Conservation (phyloP, 129 eudicot species). For the Rutidosis leptorrhynchoides region DNA sequence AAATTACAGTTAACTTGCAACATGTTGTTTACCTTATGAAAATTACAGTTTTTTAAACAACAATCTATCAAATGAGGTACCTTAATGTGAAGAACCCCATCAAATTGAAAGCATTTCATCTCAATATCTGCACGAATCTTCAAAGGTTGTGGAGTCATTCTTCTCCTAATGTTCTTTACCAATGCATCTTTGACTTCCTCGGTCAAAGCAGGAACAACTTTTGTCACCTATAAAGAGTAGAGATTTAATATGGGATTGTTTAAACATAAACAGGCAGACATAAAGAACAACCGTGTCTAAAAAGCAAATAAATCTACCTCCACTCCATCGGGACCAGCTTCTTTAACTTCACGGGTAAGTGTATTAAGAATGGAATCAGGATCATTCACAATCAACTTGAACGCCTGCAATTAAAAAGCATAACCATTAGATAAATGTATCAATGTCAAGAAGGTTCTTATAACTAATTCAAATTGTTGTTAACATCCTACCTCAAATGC, state of each 20-base stretch:
- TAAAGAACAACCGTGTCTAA: slow-evolving; percentile 9
- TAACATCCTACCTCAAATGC: slow-evolving; percentile 77
- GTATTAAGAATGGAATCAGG: slow-evolving; percentile 78
- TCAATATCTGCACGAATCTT: slow-evolving; percentile 95
- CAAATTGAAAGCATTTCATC: slow-evolving; percentile 92
- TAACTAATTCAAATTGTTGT: neutral
- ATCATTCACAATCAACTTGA: slow-evolving; percentile 70
- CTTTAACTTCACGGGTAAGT: slow-evolving; percentile 90
- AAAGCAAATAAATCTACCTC: slow-evolving; percentile 57
- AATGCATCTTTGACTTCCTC: slow-evolving; percentile 83
- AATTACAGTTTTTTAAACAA: slow-evolving; percentile 8
- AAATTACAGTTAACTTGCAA: slow-evolving; percentile 16
- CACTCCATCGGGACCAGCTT: slow-evolving; percentile 70
- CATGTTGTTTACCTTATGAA: slow-evolving; percentile 9
- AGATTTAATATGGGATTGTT: neutral
- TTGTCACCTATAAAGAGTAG: slow-evolving; percentile 54
- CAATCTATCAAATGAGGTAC: slow-evolving; percentile 30
- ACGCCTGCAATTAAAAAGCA: slow-evolving; percentile 52
- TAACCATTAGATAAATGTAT: slow-evolving; percentile 8
- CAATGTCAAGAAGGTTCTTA: neutral
- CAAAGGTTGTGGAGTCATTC: slow-evolving; percentile 96
- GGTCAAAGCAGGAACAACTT: slow-evolving; percentile 79
- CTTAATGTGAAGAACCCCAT: slow-evolving; percentile 96
- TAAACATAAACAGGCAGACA: neutral
- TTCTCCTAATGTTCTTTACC: slow-evolving; percentile 80